Conservation (phyloP, 441 rosid genomes). For the Pelargonium fulgidum region DNA sequence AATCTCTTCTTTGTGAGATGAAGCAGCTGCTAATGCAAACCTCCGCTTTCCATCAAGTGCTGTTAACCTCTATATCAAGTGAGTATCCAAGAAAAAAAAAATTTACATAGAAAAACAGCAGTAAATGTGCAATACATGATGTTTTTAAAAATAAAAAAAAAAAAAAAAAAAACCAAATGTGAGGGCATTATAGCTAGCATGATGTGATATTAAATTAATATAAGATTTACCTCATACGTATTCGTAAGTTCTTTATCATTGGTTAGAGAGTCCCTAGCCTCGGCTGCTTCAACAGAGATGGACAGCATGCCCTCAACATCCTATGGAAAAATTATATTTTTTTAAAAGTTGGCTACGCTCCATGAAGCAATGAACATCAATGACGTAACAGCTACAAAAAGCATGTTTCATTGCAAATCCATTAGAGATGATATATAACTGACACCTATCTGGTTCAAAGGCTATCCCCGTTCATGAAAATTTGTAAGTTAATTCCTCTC, state of each 20-base stretch:
- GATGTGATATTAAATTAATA: not conserved
- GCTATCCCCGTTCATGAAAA: constrained; percentile 2
- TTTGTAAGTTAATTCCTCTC: not conserved
- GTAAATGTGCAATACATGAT: not conserved
- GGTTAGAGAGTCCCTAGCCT: constrained; percentile 83
- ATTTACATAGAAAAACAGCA: constrained; percentile 9
- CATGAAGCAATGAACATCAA: not conserved
- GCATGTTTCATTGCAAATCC: constrained; percentile 13
- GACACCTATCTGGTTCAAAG: constrained; percentile 8
- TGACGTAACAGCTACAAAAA: constrained; percentile 4
- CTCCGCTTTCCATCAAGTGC: constrained; percentile 98
- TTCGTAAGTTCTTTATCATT: constrained; percentile 91
- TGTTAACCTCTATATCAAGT: constrained; percentile 67
- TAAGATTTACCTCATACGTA: constrained; percentile 69
- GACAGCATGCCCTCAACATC: constrained; percentile 99
- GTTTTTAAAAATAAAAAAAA: not conserved
- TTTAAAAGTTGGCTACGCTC: constrained; percentile 12
- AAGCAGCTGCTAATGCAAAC: constrained; percentile 97
- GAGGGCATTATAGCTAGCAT: not conserved
- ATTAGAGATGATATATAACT: constrained; percentile 3
- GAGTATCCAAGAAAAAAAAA: not conserved
- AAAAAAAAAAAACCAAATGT: constrained; percentile 5
- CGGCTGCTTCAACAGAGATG: constrained; percentile 95
- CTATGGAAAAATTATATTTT: constrained; percentile 28
- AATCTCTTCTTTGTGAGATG: constrained; percentile 87